Evolutionary conservation across 805 yeast species (phyloP).

Genomic region (Yamadazyma ubonensis): DNA sequence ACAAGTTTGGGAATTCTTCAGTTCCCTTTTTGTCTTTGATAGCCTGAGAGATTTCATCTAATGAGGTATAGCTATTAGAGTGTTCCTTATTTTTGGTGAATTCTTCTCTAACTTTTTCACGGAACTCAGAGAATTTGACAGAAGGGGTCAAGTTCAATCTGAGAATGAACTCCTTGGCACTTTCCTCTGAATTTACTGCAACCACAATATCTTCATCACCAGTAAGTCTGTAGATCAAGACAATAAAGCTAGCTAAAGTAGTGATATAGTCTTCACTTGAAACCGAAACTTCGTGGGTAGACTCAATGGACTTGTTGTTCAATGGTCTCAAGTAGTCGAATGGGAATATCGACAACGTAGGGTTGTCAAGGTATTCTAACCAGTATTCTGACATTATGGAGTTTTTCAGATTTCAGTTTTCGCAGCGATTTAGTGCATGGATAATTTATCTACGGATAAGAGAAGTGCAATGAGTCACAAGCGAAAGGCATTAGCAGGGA

Average conservation of each 20-base stretch:
- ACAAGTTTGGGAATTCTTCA: conserved; percentile 62
- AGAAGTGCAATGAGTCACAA: conserved; percentile 2
- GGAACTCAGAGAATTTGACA: conserved; percentile 53
- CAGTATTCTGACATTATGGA: conserved; percentile 39
- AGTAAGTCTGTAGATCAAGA: conserved; percentile 73
- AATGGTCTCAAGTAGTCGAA: conserved; percentile 81
- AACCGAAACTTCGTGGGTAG: conserved; percentile 36
- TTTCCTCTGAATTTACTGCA: conserved; percentile 55
- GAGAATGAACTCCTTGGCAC: conserved; percentile 51
- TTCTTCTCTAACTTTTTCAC: conserved; percentile 43
- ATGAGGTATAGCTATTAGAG: conserved; percentile 39
- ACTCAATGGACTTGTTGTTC: conserved; percentile 64
- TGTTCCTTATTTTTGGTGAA: conserved; percentile 35
- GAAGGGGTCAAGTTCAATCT: conserved; percentile 60
- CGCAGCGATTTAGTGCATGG: not conserved
- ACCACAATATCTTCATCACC: conserved; percentile 95
- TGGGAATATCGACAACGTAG: conserved; percentile 85
- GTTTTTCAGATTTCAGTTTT: not conserved
- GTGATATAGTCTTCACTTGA: conserved; percentile 40
- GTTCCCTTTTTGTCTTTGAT: conserved; percentile 50
- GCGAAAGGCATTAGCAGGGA: not conserved
- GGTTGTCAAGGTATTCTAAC: conserved; percentile 65
- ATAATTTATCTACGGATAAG: not conserved
- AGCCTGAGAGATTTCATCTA: conserved; percentile 54
- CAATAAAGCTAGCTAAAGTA: conserved; percentile 65